Conservation (phyloP, 2,329 filamentous ascomycete species). For the Corinectria fuckeliana region DNA sequence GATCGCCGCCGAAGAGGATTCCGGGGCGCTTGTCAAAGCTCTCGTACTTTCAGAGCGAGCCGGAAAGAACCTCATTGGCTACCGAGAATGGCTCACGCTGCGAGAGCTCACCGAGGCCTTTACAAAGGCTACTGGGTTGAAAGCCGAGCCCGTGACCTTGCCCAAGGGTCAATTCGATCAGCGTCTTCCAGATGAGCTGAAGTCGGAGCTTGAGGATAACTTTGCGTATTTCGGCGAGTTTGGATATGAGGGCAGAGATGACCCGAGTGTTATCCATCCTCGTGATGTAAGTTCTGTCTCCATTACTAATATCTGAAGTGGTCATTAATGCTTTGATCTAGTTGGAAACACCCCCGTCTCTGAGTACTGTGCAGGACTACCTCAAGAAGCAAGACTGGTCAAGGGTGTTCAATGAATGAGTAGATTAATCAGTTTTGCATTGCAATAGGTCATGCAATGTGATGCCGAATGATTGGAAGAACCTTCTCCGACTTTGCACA, state of each 20-base stretch:
- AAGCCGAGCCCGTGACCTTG: not conserved
- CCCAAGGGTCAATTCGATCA: not conserved
- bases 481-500: too few relatives aligned
- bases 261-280: not conserved
- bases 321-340: not conserved
- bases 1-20: conserved; percentile 36
- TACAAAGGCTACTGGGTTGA: not conserved
- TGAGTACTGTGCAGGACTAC: not conserved
- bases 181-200: not conserved
- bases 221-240: not conserved
- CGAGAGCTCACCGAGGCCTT: not conserved
- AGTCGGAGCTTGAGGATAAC: not conserved
- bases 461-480: too few relatives aligned
- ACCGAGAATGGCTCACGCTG: conserved; percentile 32
- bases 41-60: conserved; percentile 28
- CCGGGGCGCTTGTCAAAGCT: conserved; percentile 31
- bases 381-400: not conserved
- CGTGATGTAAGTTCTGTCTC: not conserved
- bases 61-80: conserved; percentile 31
- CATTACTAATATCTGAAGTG: not conserved
- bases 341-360: not conserved
- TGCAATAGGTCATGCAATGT: too few relatives aligned
- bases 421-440: not conserved
- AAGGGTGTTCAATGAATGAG: not conserved
- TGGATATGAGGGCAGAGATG: not conserved